Base-by-base conservation (phyloP, 495 filamentous ascomycete species). In the Annulohypoxylon moriforme region DNA sequence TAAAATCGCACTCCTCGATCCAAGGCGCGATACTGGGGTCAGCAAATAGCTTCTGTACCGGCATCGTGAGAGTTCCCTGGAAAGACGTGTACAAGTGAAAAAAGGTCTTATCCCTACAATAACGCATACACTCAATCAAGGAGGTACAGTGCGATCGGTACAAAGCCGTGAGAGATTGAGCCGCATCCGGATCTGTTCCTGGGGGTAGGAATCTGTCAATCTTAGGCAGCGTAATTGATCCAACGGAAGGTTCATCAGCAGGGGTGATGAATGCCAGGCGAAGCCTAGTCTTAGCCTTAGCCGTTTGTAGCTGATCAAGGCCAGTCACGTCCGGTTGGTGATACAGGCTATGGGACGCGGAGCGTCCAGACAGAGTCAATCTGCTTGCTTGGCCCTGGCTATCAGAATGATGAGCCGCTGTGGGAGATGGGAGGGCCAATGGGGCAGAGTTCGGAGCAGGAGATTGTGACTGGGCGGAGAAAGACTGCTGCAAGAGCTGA, bases 101-200 rank as follows among this genome's bases (percentile, higher is more conserved):
- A 73, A 99, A 94, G 27, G 94, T 93, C 74, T 96, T 93, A 75
- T 97, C 91, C 74, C 96, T 96, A 86, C 93, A 96, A 76, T 91
- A 98, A 13, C 96, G 94, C 69, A 99, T 92, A 66, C 91, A 93
- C 80, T 98, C 96, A 29, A 98, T 91, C 13, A 99, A 86, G 2
- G 93, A 97, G 18, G 96, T 97, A 78, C 93, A 97, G 76, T 98
- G 94, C 1, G 94, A 94, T 46, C 93, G 89, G 76, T 98, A 99
- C 14, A 98, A 85, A 0, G 93, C 94, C 10, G 88, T 87, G 11
- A 99, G 82, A 10, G 93, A 93, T 56, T 89, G 90, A 55, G 93
- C 93, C 10, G 92, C 88, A 72, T 98, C 95, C 1, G 85, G 82
- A 77, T 99, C 96, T 3, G 93, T 96, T 16, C 87, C 86, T 14